A percentile compares a stretch with the other conserved stretches of the same genome.
These are phyloP conservation scores for Plasmodium malariae DNA, from an alignment of 169 alveolate genomes.

Conservation along the genomic window DNA sequence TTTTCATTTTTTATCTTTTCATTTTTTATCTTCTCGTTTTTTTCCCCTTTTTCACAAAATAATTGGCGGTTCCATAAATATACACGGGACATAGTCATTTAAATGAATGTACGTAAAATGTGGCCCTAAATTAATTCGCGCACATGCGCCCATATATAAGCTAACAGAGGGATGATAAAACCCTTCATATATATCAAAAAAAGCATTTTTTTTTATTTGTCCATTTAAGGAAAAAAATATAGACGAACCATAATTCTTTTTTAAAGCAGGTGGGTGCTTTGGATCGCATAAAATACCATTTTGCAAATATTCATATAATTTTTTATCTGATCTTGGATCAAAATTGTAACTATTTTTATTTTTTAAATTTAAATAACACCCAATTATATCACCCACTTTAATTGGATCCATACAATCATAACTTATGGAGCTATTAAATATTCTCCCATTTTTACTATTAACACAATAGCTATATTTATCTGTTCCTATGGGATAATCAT, in stretches of 20 bases:
- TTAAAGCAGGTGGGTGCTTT: conserved; percentile 81
- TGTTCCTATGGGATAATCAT: conserved; percentile 87
- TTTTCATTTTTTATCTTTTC: neutral
- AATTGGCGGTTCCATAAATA: conserved; percentile 80
- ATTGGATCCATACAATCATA: conserved; percentile 76
- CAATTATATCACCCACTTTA: conserved; percentile 82
- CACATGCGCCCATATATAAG: conserved; percentile 90
- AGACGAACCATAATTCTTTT: conserved; percentile 81
- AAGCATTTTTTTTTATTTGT: conserved; percentile 79
- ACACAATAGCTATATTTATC: conserved; percentile 78
- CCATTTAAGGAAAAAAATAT: conserved; percentile 89
- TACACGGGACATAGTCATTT: conserved; percentile 80
- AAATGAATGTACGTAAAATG: conserved; percentile 78
- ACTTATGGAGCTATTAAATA: conserved; percentile 77
- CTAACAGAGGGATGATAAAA: conserved; percentile 90
- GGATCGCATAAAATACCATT: conserved; percentile 90
- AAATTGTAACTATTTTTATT: conserved; percentile 75
- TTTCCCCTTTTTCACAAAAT: too few species aligned
- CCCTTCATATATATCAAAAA: conserved; percentile 84
- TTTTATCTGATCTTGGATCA: conserved; percentile 89
- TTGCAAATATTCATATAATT: conserved; percentile 86
- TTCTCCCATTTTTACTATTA: conserved; percentile 77
- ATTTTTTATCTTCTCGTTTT: too few species aligned
- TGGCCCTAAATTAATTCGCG: conserved; percentile 84
- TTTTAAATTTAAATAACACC: conserved; percentile 82